Percentiles rank a stretch among this genome's conserved stretches.
Evolutionary conservation across 2,329 filamentous ascomycete genomes (phyloP).

Genomic region (Beauveria medogensis): DNA sequence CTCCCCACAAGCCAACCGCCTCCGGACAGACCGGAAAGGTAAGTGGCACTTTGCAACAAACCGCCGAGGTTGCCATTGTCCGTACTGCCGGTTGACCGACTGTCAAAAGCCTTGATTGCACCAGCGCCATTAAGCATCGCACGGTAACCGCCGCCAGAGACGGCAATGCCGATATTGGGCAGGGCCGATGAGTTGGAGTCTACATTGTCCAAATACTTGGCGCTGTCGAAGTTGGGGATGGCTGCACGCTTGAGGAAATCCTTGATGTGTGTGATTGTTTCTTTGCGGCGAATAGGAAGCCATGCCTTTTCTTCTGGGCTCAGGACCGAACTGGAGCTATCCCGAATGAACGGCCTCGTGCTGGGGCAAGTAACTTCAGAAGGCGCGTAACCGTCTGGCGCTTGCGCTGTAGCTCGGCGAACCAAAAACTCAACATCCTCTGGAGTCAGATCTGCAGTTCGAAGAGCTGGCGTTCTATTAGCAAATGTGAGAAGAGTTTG

Average conservation of each 20-base stretch:
- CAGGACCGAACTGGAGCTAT: constrained; percentile 47
- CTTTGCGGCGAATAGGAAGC: constrained; percentile 62
- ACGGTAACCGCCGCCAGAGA: constrained; percentile 79
- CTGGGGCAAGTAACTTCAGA: constrained; percentile 59
- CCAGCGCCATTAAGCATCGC: constrained; percentile 82
- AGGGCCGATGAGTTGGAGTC: constrained; percentile 26
- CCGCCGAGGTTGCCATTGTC: constrained; percentile 64
- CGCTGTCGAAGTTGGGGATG: constrained; percentile 73
- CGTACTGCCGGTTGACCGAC: constrained; percentile 45
- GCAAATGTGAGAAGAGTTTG: neutral
- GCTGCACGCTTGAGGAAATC: constrained; percentile 63
- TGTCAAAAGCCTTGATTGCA: constrained; percentile 71
- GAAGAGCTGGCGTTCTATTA: neutral
- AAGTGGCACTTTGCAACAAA: constrained; percentile 72
- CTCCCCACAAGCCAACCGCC: constrained; percentile 82
- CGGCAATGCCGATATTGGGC: constrained; percentile 61
- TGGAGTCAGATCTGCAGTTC: neutral
- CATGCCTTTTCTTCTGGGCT: constrained; percentile 66
- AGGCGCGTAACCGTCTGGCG: constrained; percentile 59
- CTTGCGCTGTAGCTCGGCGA: constrained; percentile 13
- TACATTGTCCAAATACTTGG: constrained; percentile 51
- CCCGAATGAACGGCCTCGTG: constrained; percentile 55
- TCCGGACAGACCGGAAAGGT: constrained; percentile 72
- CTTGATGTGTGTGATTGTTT: constrained; percentile 67
- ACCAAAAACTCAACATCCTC: constrained; percentile 6